Evolutionary conservation across 495 filamentous ascomycete species (phyloP), one percentile per base, ranked within the genome.

Genomic region (Penicillium macrosclerotiorum): DNA sequence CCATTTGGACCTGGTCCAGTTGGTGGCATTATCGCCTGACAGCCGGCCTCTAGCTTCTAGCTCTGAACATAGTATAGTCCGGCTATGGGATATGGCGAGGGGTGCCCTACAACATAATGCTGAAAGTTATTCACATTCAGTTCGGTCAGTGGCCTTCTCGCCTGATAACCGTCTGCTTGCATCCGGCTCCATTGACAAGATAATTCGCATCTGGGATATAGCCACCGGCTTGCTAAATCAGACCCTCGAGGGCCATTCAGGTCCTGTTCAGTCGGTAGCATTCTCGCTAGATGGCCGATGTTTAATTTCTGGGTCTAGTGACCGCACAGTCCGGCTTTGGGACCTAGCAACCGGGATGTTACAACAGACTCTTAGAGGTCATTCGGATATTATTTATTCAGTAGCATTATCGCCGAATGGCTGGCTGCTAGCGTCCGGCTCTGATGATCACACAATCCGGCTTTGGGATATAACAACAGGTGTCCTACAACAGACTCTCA

Each of bases 251-350:
- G 35, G 51, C 23, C 42, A 44, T 45, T 25, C 19, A 19, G 6
- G 16, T 8, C 29, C 31, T 24, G 37, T 43, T 16, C 4, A 2
- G 12, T 47, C 49, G 13, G 37, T 47, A 2, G 55, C 47, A 4
- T 69, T 67, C 59, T 59, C 56, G 26, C 48, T 49, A 7, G 45
- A 64, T 44, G 33, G 47, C 41, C 37, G 51, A 34, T 41, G 39
- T 14, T 6, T 71, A 3, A 67, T 61, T 5, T 69, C 60, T 4
- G 59, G 50, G 29, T 60, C 58, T 14, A 13, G 22, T 5, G 63
- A 70, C 37, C 19, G 37, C 2, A 64, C 49, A 5, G 43, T 73
- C 19, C 46, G 47, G 45, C 52, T 72, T 24, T 70, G 67, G 68
- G 58, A 73, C 51, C 4, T 51, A 7, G 37, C 25, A 13, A 57